Base-by-base conservation (phyloP, 2,329 filamentous ascomycete species). In the Trichoderma oligosporum region DNA sequence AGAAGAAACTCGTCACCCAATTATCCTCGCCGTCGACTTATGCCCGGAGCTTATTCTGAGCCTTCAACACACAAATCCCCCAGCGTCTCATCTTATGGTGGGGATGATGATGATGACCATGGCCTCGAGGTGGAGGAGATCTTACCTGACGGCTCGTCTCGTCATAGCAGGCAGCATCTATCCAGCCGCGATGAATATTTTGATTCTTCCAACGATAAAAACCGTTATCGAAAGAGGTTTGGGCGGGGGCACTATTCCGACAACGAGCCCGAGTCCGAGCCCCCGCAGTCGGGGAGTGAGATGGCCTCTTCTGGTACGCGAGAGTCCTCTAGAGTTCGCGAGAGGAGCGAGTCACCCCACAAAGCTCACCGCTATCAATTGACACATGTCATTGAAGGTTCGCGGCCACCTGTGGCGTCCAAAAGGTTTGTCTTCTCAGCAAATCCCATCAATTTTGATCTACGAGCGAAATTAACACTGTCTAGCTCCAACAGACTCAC, bases 331-430 rank as follows among this genome's bases (percentile, higher is more conserved):
- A 61, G 67, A 22, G 68, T 69, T 51, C 63, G 64, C 14, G 65
- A 68, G 29, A 61, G 63, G 14, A 72, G 69, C 57, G 64, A 67
- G 14, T 65, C 66, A 3, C 67, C 68, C 36, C 68, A 65, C 45
- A 63, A 65, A 31, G 65, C 62, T 44, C 63, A 65, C 7, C 65
- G 61, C 7, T 60, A 61, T 39, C 62, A 67, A 35, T 61, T 65
- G 2, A 47, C 64, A 14, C 68, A 68, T 57, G 63, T 72, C 7
- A 69, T 73, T 53, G 70, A 70, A 41, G 64, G 65, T 41, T 70
- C 71, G 39, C 65, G 71, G 8, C 71, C 71, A 6, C 71, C 71
- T 3, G 61, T 72, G 4, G 61, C 70, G 6, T 70, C 70, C 6
- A 66, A 67, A 57, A 70, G 67, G 71, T 70, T 51, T 51, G 64